Evolutionary conservation across 371 early-diverging fungal species (phyloP).

Genomic region (Zychaea mexicana): DNA sequence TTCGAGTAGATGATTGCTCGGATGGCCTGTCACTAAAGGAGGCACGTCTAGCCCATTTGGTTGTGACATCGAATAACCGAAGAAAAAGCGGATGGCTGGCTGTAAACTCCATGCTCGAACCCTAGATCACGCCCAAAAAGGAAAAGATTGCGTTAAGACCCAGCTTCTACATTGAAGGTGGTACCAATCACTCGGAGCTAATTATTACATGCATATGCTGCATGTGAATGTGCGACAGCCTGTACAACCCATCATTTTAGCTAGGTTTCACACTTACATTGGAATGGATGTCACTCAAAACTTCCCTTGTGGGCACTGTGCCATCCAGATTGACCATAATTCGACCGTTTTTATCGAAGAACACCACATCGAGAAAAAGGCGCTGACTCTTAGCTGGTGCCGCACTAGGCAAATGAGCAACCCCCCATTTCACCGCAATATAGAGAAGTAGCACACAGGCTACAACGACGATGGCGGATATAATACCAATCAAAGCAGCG

Average conservation of each 20-base stretch:
- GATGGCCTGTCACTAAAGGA: slow-evolving; percentile 11
- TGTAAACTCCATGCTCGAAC: neutral
- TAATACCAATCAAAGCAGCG: slow-evolving; percentile 38
- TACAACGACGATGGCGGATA: slow-evolving; percentile 37
- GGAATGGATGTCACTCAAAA: slow-evolving; percentile 5
- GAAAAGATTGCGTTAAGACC: neutral
- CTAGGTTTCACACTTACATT: neutral
- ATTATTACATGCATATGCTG: slow-evolving; percentile 3
- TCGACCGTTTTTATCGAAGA: slow-evolving; percentile 39
- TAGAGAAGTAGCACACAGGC: slow-evolving; percentile 30
- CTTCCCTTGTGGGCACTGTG: slow-evolving; percentile 32
- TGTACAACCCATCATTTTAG: neutral
- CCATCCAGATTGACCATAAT: slow-evolving; percentile 47
- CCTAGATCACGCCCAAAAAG: slow-evolving; percentile 1
- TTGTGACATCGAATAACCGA: slow-evolving; percentile 13
- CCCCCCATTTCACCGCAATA: slow-evolving; percentile 18
- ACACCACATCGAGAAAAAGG: slow-evolving; percentile 33
- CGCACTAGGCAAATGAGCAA: slow-evolving; percentile 2
- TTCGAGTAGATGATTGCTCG: slow-evolving; percentile 19
- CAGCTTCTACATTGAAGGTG: neutral
- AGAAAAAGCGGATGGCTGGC: slow-evolving; percentile 15
- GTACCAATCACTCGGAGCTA: slow-evolving; percentile 9
- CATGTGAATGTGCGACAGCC: slow-evolving; percentile 2
- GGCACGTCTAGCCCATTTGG: slow-evolving; percentile 18
- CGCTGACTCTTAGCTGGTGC: slow-evolving; percentile 21